phyloP scores from a whole-genome alignment of 306 rosid genomes.

The Begonia peltatifolia region DNA sequence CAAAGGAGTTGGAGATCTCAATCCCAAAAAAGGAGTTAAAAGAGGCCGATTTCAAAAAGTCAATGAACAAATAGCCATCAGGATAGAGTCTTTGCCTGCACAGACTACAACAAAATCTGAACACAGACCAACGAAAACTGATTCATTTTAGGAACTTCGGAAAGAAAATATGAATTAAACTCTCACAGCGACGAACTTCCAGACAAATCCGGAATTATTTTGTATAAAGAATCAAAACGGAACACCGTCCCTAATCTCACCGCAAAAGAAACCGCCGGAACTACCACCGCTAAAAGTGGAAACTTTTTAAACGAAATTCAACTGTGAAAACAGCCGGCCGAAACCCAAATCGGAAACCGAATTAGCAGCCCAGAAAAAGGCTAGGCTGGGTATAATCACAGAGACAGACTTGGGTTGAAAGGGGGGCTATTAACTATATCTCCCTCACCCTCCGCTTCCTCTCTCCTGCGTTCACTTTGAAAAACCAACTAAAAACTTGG shows the following conservation, averaged over 20 bases:
- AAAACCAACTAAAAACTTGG: slow-evolving; percentile 13
- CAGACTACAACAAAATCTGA: too few relatives aligned
- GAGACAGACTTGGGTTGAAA: slow-evolving; percentile 3
- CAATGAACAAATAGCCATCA: too few relatives aligned
- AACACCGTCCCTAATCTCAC: not conserved
- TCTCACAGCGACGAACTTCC: not conserved
- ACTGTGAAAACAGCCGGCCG: not conserved
- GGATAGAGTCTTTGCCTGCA: too few relatives aligned
- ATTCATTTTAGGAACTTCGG: too few relatives aligned
- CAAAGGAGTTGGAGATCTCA: too few relatives aligned
- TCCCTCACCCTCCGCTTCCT: slow-evolving; percentile 5
- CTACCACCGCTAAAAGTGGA: not conserved
- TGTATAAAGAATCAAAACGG: not conserved
- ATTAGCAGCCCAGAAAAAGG: slow-evolving; percentile 4
- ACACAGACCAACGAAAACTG: too few relatives aligned
- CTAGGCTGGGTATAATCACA: not conserved
- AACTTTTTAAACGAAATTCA: not conserved
- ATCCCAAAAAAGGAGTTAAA: too few relatives aligned
- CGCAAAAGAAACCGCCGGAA: not conserved
- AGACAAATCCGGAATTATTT: not conserved
- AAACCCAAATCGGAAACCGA: slow-evolving; percentile 6
- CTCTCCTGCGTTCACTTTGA: slow-evolving; percentile 8
- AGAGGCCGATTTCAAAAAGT: too few relatives aligned
- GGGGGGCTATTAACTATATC: slow-evolving; percentile 4
- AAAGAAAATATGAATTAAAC: too few relatives aligned